These are phyloP conservation scores for Alisma plantagoaquatica DNA, from an alignment of 106 monocot genomes.

Conservation along the genomic window DNA sequence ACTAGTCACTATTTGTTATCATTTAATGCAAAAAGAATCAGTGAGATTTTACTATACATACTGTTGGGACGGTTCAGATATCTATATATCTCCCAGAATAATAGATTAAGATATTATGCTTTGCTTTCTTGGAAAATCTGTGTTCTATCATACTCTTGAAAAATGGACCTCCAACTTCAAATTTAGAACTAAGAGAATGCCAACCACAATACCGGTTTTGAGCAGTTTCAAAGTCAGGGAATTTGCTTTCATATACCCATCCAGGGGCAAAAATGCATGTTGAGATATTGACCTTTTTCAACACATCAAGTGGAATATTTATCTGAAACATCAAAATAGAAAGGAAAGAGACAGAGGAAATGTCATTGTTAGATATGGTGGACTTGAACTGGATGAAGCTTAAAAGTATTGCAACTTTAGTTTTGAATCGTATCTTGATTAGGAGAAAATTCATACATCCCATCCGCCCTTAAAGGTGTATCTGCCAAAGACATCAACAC, in stretches of 20 bases:
- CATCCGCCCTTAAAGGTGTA: conserved; percentile 78
- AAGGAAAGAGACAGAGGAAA: not conserved
- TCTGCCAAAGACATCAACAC: conserved; percentile 87
- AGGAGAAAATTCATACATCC: conserved; percentile 41
- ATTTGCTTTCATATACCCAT: conserved; percentile 74
- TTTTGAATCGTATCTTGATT: not conserved
- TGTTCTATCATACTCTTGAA: no score
- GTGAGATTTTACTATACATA: no score
- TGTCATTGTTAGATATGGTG: not conserved
- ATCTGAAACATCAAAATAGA: conserved; percentile 23
- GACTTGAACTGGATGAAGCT: not conserved
- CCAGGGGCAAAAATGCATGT: conserved; percentile 93
- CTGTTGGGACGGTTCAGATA: no score
- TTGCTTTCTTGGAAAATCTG: no score
- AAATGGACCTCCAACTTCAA: no score
- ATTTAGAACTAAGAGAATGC: no score
- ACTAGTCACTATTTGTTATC: no score
- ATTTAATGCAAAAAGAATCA: no score
- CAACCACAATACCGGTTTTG: conserved; percentile 93
- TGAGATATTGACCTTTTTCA: conserved; percentile 58
- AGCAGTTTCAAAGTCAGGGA: conserved; percentile 53
- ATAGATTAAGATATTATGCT: no score
- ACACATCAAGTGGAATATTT: conserved; percentile 61
- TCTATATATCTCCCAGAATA: no score
- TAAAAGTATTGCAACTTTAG: not conserved